Evolutionary conservation across 805 yeast genomes (phyloP).

Genomic region (Danielia oregonensis): DNA sequence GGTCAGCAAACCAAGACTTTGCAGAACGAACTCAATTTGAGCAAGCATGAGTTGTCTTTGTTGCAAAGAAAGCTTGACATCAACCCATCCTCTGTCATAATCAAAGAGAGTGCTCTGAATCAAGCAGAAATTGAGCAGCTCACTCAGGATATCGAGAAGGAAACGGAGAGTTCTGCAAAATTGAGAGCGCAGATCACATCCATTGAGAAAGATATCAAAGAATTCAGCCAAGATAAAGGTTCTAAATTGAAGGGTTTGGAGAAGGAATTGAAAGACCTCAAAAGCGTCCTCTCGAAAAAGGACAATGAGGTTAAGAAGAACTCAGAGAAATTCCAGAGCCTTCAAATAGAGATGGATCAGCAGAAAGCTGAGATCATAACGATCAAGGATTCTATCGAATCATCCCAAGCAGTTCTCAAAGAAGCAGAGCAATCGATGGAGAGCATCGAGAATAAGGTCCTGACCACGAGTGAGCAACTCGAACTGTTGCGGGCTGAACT

Average conservation of each 20-base stretch:
- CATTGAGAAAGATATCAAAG: constrained; percentile 75
- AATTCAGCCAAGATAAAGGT: constrained; percentile 76
- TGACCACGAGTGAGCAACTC: constrained; percentile 19
- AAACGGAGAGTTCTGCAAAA: constrained; percentile 19
- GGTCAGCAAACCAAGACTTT: constrained; percentile 49
- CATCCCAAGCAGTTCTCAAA: constrained; percentile 28
- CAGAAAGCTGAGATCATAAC: constrained; percentile 50
- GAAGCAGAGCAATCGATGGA: constrained; percentile 18
- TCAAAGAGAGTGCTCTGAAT: constrained; percentile 47
- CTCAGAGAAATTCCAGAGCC: constrained; percentile 55
- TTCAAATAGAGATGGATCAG: constrained; percentile 72
- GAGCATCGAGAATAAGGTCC: constrained; percentile 20
- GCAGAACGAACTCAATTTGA: constrained; percentile 56
- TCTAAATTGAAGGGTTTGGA: constrained; percentile 68
- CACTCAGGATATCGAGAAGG: constrained; percentile 35
- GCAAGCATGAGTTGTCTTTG: constrained; percentile 55
- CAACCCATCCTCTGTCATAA: constrained; percentile 54
- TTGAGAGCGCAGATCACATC: constrained; percentile 43
- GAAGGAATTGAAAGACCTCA: constrained; percentile 42
- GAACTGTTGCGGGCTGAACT: constrained; percentile 26
- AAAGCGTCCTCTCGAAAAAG: constrained; percentile 31
- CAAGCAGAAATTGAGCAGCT: constrained; percentile 44
- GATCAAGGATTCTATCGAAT: constrained; percentile 39
- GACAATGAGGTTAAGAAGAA: constrained; percentile 42
- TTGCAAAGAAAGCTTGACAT: constrained; percentile 52